phyloP scores from a whole-genome alignment of 495 filamentous ascomycete species.

The Trichocladium antarcticum region DNA sequence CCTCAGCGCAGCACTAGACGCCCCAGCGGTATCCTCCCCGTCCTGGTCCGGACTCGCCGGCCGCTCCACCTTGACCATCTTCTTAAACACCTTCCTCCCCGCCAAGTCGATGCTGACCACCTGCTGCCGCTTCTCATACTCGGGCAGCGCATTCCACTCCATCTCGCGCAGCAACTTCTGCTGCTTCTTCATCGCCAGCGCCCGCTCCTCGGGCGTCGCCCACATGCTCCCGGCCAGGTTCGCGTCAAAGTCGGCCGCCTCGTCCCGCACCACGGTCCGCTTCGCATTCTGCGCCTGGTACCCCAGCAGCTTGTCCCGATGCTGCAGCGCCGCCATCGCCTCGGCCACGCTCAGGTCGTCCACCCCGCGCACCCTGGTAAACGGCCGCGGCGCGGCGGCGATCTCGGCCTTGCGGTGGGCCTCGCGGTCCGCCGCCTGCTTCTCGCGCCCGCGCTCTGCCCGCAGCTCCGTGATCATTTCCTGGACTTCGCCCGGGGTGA shows the following conservation, averaged over 20 bases:
- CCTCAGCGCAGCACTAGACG: conserved; percentile 5
- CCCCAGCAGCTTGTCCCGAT: conserved; percentile 68
- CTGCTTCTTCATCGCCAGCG: conserved; percentile 77
- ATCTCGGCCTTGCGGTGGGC: conserved; percentile 55
- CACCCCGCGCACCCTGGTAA: conserved; percentile 11
- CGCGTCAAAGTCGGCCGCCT: conserved; percentile 87
- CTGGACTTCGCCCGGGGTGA: conserved; percentile 61
- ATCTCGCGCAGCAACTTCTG: conserved; percentile 78
- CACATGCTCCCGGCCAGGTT: conserved; percentile 62
- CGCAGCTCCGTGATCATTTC: conserved; percentile 78
- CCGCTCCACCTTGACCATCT: conserved; percentile 52
- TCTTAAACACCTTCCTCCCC: conserved; percentile 63
- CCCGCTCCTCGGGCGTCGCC: conserved; percentile 79
- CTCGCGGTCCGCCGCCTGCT: conserved; percentile 65
- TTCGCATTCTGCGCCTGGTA: conserved; percentile 86
- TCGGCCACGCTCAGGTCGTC: conserved; percentile 32
- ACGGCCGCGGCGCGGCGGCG: conserved; percentile 36
- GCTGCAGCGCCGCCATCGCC: conserved; percentile 56
- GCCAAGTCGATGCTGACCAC: conserved; percentile 79
- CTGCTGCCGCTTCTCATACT: conserved; percentile 84
- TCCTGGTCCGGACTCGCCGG: conserved; percentile 40
- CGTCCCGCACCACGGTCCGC: conserved; percentile 80
- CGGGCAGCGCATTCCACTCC: conserved; percentile 81
- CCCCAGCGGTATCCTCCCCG: conserved; percentile 25
- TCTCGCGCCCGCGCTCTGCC: conserved; percentile 76